These are phyloP conservation scores for Trichoderma breve DNA, from an alignment of 2,329 filamentous ascomycete genomes.

Conservation along the genomic window DNA sequence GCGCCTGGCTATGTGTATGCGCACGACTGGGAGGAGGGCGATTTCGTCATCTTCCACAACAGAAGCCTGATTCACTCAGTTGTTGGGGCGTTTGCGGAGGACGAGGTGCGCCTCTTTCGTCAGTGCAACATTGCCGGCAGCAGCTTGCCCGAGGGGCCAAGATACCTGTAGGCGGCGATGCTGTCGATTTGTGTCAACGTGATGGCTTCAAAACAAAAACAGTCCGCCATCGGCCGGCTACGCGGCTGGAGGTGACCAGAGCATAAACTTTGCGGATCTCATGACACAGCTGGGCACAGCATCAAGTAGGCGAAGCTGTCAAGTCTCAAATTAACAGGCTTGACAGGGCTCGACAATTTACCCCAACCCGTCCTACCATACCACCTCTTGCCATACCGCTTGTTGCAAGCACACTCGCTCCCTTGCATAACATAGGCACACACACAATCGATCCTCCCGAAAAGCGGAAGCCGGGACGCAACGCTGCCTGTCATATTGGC, in stretches of 20 bases:
- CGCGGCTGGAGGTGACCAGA: background rate
- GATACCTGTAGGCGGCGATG: background rate
- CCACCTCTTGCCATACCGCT: background rate
- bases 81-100: conserved; percentile 68
- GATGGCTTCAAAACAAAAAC: background rate
- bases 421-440: background rate
- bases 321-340: background rate
- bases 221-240: conserved; percentile 11
- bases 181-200: background rate
- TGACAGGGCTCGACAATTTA: background rate
- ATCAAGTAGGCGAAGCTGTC: background rate
- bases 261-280: background rate
- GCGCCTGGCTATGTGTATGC: conserved; percentile 66
- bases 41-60: conserved; percentile 77
- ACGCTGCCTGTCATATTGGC: background rate
- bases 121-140: conserved; percentile 78
- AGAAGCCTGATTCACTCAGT: conserved; percentile 72
- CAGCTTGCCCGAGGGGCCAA: conserved; percentile 52
- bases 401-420: background rate
- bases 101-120: conserved; percentile 72
- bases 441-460: conserved; percentile 2
- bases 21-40: conserved; percentile 75
- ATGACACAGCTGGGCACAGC: background rate
- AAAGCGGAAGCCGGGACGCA: conserved; percentile 15
- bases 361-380: background rate